A percentile compares a stretch with the other conserved stretches of the same genome.
Conservation (phyloP, 2,329 filamentous ascomycete species). For the Cladophialophora chaetospira region DNA sequence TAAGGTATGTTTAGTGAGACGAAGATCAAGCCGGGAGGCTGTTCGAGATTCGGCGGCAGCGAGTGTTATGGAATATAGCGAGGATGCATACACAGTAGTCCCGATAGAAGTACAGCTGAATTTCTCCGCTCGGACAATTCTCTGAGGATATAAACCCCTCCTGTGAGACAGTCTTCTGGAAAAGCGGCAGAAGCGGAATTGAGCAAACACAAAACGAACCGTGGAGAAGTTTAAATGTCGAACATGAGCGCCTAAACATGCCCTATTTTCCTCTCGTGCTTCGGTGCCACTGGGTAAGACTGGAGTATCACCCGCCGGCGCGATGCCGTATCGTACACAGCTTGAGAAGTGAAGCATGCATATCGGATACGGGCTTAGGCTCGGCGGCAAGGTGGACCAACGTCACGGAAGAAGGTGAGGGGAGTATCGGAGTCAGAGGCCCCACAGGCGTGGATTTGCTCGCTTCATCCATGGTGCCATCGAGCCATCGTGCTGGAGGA, state of each 20-base stretch:
- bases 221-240: slow-evolving; percentile 19
- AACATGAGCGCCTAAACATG: slow-evolving; percentile 6
- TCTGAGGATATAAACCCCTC: neutral
- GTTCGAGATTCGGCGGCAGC: slow-evolving; percentile 1
- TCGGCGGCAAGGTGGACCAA: slow-evolving; percentile 17
- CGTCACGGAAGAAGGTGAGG: slow-evolving; percentile 16
- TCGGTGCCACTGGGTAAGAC: slow-evolving; percentile 15
- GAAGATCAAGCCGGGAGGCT: neutral
- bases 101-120: neutral
- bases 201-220: slow-evolving; percentile 1
- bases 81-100: neutral
- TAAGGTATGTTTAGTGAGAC: neutral
- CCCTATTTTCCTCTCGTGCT: neutral
- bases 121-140: slow-evolving; percentile 7
- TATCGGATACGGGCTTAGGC: slow-evolving; percentile 17
- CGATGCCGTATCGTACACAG: slow-evolving; percentile 1
- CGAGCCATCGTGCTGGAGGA: slow-evolving; percentile 17
- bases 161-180: neutral
- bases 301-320: slow-evolving; percentile 19
- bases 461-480: slow-evolving; percentile 23
- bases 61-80: neutral
- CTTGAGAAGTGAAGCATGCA: neutral
- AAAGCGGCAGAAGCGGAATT: neutral
- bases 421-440: slow-evolving; percentile 6
- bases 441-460: slow-evolving; percentile 10